Conservation (phyloP, 176 grass and related monocot genomes). For the Oryza longistaminata region DNA sequence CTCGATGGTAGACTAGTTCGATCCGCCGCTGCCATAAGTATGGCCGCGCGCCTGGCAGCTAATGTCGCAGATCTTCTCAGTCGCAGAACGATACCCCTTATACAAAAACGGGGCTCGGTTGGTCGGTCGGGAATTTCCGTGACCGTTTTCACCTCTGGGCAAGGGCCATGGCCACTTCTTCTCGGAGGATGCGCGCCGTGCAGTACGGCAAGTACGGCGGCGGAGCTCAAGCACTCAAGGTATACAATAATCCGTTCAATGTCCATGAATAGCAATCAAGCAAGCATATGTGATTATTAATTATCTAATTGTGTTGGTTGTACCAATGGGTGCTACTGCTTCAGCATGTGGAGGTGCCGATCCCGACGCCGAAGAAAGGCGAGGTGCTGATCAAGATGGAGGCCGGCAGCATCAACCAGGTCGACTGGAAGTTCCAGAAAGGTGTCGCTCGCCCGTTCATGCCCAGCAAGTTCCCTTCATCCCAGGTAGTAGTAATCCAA, state of each 20-base stretch:
- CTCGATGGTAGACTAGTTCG: too few relatives aligned
- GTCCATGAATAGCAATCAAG: too few relatives aligned
- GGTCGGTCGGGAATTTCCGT: too few relatives aligned
- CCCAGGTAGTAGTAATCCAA: not conserved
- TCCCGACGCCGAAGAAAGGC: conserved; percentile 51
- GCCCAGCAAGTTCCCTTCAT: conserved; percentile 43
- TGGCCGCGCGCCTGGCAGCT: too few relatives aligned
- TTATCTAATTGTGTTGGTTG: too few relatives aligned
- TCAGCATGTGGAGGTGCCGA: conserved; percentile 49
- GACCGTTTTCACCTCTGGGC: too few relatives aligned
- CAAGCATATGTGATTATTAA: too few relatives aligned
- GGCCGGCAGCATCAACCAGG: conserved; percentile 49
- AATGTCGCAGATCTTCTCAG: not conserved
- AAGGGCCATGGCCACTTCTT: conserved; percentile 17
- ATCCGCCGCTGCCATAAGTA: too few relatives aligned
- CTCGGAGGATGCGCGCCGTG: conserved; percentile 38
- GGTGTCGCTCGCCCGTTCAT: conserved; percentile 45
- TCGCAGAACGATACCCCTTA: too few relatives aligned
- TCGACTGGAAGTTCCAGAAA: conserved; percentile 57
- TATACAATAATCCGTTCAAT: too few relatives aligned
- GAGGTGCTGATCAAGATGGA: conserved; percentile 49
- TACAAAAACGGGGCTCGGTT: too few relatives aligned
- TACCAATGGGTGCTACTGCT: too few relatives aligned
- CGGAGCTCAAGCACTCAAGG: conserved; percentile 43
- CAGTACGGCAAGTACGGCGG: conserved; percentile 53